These are phyloP conservation scores for Zymoseptoria tritici DNA, from an alignment of 2,329 filamentous ascomycete species.

Conservation along the genomic window DNA sequence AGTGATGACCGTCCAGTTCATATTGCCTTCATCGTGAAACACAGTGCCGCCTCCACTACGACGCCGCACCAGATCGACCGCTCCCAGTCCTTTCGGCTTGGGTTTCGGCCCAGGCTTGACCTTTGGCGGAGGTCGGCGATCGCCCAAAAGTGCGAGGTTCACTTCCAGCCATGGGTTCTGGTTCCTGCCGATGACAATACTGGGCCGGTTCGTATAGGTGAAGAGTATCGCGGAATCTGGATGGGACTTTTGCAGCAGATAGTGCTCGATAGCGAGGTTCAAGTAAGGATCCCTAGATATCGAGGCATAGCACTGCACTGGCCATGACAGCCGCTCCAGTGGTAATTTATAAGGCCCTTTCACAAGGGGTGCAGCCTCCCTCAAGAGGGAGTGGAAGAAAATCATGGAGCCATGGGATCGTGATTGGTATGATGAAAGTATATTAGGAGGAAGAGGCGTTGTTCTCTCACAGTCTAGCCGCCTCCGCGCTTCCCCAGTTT, in stretches of 20 bases:
- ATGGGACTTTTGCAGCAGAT: slow-evolving; percentile 68
- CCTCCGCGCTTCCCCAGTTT: not conserved
- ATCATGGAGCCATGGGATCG: slow-evolving; percentile 23
- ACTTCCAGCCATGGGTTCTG: slow-evolving; percentile 97
- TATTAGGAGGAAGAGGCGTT: no score
- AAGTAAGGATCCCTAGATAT: slow-evolving; percentile 65
- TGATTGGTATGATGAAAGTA: slow-evolving; percentile 8
- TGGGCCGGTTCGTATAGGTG: slow-evolving; percentile 79
- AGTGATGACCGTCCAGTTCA: slow-evolving; percentile 90
- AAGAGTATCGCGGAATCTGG: slow-evolving; percentile 71
- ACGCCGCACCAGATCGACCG: slow-evolving; percentile 64
- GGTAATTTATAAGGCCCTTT: not conserved
- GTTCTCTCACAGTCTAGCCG: no score
- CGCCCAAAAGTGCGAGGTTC: slow-evolving; percentile 57
- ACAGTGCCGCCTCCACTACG: slow-evolving; percentile 87
- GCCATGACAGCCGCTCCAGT: slow-evolving; percentile 17
- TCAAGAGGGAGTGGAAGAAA: no score
- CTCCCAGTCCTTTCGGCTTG: slow-evolving; percentile 35
- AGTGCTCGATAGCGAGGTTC: slow-evolving; percentile 91
- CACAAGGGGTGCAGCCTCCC: no score
- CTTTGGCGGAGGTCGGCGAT: slow-evolving; percentile 4
- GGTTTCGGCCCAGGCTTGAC: slow-evolving; percentile 27
- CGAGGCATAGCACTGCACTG: slow-evolving; percentile 42
- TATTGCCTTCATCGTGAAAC: slow-evolving; percentile 86
- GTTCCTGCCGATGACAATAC: slow-evolving; percentile 87